phyloP scores from a whole-genome alignment of 495 filamentous ascomycete species.

The Daldinia concentrica region DNA sequence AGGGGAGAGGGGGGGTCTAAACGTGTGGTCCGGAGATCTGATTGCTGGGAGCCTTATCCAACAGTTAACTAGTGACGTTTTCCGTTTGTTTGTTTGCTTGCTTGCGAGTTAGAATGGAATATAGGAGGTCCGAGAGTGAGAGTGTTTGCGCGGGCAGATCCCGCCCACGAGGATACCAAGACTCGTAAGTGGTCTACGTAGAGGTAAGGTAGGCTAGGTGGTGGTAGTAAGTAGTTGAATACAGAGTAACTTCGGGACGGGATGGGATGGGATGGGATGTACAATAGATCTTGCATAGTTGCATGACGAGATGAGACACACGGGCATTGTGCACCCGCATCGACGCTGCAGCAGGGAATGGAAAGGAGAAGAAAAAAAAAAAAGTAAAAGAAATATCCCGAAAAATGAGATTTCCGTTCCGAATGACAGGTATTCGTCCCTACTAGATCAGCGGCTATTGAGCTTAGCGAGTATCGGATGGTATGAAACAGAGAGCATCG shows the following conservation, averaged over 20 bases:
- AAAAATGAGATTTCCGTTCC: neutral
- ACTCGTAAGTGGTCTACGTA: neutral
- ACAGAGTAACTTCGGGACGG: neutral
- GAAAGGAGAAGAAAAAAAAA: neutral
- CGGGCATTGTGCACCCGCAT: constrained; percentile 18
- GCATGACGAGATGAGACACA: constrained; percentile 30
- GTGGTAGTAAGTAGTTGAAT: neutral
- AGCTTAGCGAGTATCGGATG: constrained; percentile 1
- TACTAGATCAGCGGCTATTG: constrained; percentile 26
- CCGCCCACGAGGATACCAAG: neutral
- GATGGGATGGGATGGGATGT: constrained; percentile 2
- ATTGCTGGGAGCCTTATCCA: constrained; percentile 25
- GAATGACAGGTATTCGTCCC: neutral
- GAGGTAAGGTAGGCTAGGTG: neutral
- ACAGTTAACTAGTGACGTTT: constrained; percentile 17
- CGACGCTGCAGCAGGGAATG: neutral
- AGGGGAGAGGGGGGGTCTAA: constrained; percentile 1
- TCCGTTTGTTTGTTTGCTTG: constrained; percentile 10
- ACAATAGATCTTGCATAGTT: constrained; percentile 37
- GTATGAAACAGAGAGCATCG: neutral
- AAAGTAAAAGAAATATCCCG: constrained; percentile 5
- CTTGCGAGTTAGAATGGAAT: constrained; percentile 5
- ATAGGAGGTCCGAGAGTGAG: neutral
- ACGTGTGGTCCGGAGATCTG: constrained; percentile 40
- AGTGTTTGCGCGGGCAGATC: neutral